These are phyloP conservation scores for Pichia cabralensis DNA, from an alignment of 805 yeast genomes.

Conservation along the genomic window DNA sequence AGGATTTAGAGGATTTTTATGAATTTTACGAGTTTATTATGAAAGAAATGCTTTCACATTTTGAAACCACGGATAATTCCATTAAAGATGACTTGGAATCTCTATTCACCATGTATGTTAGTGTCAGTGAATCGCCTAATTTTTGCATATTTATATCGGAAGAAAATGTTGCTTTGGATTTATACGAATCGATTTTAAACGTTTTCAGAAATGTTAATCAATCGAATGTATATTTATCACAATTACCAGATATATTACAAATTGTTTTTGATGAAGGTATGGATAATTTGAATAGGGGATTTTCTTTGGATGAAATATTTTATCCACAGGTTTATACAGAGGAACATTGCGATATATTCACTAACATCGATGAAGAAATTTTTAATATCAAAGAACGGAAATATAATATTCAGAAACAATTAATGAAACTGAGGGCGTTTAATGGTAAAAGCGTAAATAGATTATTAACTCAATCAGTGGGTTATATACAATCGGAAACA, in stretches of 20 bases:
- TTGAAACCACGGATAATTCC: constrained; percentile 11
- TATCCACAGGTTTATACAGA: constrained; percentile 32
- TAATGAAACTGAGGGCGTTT: constrained; percentile 17
- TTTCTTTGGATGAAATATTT: constrained; percentile 23
- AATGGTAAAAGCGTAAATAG: constrained; percentile 25
- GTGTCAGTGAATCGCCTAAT: too few relatives aligned
- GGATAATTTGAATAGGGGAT: constrained; percentile 20
- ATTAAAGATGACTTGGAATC: constrained; percentile 9
- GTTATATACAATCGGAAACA: constrained; percentile 12
- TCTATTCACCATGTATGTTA: constrained; percentile 14
- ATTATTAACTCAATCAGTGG: constrained; percentile 18
- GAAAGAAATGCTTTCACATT: constrained; percentile 13
- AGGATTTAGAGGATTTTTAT: constrained; percentile 21
- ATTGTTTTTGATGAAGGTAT: constrained; percentile 24
- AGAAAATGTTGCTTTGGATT: too few relatives aligned
- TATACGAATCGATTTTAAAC: too few relatives aligned
- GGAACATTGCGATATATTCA: constrained; percentile 18
- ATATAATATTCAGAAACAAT: constrained; percentile 1
- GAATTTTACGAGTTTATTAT: constrained; percentile 21
- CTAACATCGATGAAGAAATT: constrained; percentile 11
- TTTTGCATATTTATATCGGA: too few relatives aligned
- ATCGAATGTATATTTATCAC: too few relatives aligned
- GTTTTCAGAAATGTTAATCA: too few relatives aligned
- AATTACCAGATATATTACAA: constrained; percentile 27
- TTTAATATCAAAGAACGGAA: constrained; percentile 1